Conservation (phyloP, 2,329 filamentous ascomycete genomes). For the Exophiala phaeomuriformis region DNA sequence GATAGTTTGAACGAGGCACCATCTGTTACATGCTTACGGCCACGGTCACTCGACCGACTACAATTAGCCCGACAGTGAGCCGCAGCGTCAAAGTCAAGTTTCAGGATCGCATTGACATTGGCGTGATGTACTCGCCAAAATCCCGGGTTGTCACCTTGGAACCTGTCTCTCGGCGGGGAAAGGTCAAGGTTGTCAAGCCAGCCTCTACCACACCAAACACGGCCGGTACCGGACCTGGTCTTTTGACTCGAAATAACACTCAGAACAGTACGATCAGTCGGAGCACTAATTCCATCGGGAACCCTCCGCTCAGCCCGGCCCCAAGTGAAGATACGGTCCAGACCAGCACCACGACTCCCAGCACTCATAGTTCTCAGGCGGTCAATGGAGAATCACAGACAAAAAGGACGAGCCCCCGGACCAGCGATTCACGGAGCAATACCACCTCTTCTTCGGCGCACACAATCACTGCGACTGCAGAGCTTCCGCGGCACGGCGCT, state of each 20-base stretch:
- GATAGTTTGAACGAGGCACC: constrained; percentile 86
- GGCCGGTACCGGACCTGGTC: constrained; percentile 39
- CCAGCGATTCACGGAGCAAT: constrained; percentile 45
- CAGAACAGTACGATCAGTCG: constrained; percentile 23
- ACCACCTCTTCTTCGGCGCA: constrained; percentile 56
- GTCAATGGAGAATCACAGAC: constrained; percentile 39
- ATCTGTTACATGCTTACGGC: constrained; percentile 87
- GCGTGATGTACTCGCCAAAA: constrained; percentile 63
- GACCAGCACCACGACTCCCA: constrained; percentile 57
- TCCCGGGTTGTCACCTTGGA: constrained; percentile 80
- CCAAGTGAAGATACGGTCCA: constrained; percentile 65
- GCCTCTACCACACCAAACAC: constrained; percentile 39
- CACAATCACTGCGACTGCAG: constrained; percentile 79
- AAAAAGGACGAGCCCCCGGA: constrained; percentile 29
- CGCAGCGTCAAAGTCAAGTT: constrained; percentile 77
- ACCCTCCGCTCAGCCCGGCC: constrained; percentile 40
- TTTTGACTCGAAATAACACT: constrained; percentile 34
- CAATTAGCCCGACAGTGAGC: constrained; percentile 70
- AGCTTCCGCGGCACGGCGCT: constrained; percentile 74
- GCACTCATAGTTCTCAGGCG: constrained; percentile 53
- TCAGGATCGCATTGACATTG: constrained; percentile 77
- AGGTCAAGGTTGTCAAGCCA: constrained; percentile 51
- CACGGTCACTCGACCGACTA: constrained; percentile 79
- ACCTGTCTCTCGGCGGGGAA: constrained; percentile 66
- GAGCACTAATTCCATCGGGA: constrained; percentile 29